phyloP scores from a whole-genome alignment of 805 yeast genomes.

The Candida methanosorbosa region DNA sequence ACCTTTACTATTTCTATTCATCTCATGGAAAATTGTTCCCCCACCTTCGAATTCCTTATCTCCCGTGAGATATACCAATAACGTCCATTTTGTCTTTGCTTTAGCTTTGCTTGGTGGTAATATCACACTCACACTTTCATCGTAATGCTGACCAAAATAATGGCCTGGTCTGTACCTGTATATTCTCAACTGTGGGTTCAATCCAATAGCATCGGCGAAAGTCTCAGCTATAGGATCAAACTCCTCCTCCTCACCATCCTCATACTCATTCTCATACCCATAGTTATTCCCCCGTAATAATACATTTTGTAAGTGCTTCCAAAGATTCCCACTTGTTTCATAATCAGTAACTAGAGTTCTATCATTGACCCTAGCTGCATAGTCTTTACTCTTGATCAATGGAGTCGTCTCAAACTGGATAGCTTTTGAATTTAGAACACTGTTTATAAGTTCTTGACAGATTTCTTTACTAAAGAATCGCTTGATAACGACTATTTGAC shows the following conservation, averaged over 20 bases:
- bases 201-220: constrained; percentile 34
- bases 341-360: constrained; percentile 33
- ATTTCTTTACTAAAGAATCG: constrained; percentile 28
- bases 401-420: constrained; percentile 38
- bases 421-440: constrained; percentile 14
- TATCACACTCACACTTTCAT: constrained; percentile 38
- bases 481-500: constrained; percentile 32
- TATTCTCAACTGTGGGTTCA: constrained; percentile 47
- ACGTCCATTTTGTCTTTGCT: constrained; percentile 44
- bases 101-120: constrained; percentile 9
- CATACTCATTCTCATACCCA: constrained; percentile 20
- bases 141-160: constrained; percentile 53
- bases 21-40: constrained; percentile 41
- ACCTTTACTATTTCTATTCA: constrained; percentile 15
- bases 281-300: constrained; percentile 21
- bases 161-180: constrained; percentile 51
- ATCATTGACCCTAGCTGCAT: constrained; percentile 53
- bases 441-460: constrained; percentile 30
- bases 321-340: constrained; percentile 28
- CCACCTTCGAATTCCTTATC: constrained; percentile 51
- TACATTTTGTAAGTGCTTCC: constrained; percentile 31
- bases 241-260: constrained; percentile 3
- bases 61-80: constrained; percentile 49
- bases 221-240: constrained; percentile 13
- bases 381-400: constrained; percentile 35